Percentiles rank a stretch among this genome's conserved stretches.
These are phyloP conservation scores for Botrytis pseudocinerea DNA, from an alignment of 2,329 filamentous ascomycete genomes.

Conservation along the genomic window DNA sequence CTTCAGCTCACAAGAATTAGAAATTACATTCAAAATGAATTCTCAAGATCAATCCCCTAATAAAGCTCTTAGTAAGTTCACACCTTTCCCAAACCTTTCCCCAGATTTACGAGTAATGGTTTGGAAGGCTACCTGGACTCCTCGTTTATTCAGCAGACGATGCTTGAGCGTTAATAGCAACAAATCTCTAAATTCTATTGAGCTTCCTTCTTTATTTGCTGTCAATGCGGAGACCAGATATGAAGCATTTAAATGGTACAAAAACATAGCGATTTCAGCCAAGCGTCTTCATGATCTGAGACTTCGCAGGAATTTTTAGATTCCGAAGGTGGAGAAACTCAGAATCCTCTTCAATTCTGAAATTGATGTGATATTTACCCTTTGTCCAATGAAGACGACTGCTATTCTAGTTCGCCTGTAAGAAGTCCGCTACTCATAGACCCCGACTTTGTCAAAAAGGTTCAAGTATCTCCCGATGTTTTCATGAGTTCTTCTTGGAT, in stretches of 20 bases:
- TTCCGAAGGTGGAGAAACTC: neutral
- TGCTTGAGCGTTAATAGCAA: neutral
- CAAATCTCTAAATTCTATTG: accelerated
- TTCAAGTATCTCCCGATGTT: neutral
- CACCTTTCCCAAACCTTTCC: neutral
- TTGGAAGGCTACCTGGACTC: neutral
- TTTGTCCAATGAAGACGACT: neutral
- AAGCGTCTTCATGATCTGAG: neutral
- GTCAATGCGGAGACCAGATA: neutral
- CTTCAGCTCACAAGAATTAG: too few relatives aligned
- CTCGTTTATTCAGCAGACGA: neutral
- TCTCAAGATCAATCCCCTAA: neutral
- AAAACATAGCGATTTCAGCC: neutral
- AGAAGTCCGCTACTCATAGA: neutral
- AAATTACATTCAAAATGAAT: neutral
- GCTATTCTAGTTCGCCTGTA: too few relatives aligned
- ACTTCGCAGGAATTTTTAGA: accelerated
- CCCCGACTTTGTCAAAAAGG: neutral
- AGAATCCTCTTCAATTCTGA: neutral
- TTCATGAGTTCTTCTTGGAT: neutral
- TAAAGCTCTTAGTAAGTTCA: neutral
- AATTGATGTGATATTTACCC: neutral
- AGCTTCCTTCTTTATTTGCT: neutral
- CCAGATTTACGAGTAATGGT: neutral
- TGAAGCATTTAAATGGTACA: accelerated